Evolutionary conservation across 306 rosid genomes (phyloP).

Genomic region (Fragaria vesca): DNA sequence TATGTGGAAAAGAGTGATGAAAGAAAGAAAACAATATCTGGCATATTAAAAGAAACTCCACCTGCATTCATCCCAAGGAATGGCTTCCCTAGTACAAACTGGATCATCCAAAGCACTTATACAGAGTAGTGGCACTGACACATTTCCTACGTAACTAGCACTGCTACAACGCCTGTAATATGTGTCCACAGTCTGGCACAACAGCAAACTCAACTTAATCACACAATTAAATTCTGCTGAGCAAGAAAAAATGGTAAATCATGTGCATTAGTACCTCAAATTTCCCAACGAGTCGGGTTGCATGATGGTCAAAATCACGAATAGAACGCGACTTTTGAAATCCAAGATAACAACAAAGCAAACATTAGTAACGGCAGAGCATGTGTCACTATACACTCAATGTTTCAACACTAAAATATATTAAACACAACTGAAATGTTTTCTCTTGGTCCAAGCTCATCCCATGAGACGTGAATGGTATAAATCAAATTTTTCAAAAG

Average conservation of each 20-base stretch:
- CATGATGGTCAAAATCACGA: constrained; percentile 88
- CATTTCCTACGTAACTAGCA: constrained; percentile 68
- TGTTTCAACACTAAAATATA: background rate
- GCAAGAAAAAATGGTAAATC: constrained; percentile 14
- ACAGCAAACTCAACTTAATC: constrained; percentile 26
- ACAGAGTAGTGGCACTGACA: constrained; percentile 87
- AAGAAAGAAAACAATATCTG: constrained; percentile 7
- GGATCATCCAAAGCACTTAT: constrained; percentile 97
- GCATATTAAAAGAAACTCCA: constrained; percentile 29
- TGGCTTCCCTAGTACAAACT: constrained; percentile 92
- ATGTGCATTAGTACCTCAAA: constrained; percentile 59
- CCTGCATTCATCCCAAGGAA: constrained; percentile 99
- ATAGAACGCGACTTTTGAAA: constrained; percentile 70
- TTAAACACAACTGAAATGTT: background rate
- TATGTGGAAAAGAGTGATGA: constrained; percentile 10
- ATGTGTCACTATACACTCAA: background rate
- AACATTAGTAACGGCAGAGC: constrained; percentile 14
- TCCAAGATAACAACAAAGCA: constrained; percentile 26
- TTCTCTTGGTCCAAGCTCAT: background rate
- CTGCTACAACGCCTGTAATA: constrained; percentile 86
- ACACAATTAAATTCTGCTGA: background rate
- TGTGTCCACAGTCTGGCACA: constrained; percentile 85
- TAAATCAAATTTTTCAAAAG: background rate
- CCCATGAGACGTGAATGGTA: background rate
- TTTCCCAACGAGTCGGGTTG: constrained; percentile 83